Conservation (phyloP, 1,284 basidiomycete genomes). For the Cryptococcus jaspeensis region DNA sequence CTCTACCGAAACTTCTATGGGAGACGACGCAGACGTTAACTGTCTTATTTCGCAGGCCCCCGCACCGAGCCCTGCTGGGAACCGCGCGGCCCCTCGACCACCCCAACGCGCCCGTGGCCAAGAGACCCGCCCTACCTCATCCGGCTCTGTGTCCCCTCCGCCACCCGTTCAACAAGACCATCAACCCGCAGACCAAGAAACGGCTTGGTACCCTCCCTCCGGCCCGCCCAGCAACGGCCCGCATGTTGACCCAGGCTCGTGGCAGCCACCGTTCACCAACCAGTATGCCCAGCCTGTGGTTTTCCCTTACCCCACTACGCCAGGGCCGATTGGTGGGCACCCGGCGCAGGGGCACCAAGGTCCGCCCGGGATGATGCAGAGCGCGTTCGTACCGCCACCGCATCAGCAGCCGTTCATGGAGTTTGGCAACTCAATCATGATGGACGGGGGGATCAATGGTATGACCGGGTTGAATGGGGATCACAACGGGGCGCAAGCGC, state of each 20-base stretch:
- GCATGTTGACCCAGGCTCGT: not conserved
- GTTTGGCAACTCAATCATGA: slow-evolving; percentile 7
- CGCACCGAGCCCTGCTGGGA: no score
- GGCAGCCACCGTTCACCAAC: slow-evolving; percentile 4
- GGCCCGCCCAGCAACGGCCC: no score
- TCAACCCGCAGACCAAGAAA: not conserved
- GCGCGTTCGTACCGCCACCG: slow-evolving; percentile 24
- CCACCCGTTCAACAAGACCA: not conserved
- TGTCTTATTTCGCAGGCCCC: no score
- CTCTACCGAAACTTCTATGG: not conserved
- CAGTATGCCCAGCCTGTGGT: slow-evolving; percentile 8
- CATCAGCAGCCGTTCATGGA: slow-evolving; percentile 36
- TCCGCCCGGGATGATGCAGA: not conserved
- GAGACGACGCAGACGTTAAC: no score
- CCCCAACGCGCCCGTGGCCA: no score
- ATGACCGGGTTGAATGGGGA: slow-evolving; percentile 2
- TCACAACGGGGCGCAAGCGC: not conserved
- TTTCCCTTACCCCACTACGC: slow-evolving; percentile 13
- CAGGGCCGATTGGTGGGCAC: not conserved
- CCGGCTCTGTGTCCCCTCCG: not conserved
- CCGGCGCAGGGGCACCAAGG: not conserved
- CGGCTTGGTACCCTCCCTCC: no score
- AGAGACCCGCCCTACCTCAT: no score
- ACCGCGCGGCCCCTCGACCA: no score
- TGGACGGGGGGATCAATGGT: slow-evolving; percentile 6